A percentile compares a stretch with the other conserved stretches of the same genome.
Evolutionary conservation across 257 asterid species (phyloP).

Genomic region (Nicotiana tabacum): DNA sequence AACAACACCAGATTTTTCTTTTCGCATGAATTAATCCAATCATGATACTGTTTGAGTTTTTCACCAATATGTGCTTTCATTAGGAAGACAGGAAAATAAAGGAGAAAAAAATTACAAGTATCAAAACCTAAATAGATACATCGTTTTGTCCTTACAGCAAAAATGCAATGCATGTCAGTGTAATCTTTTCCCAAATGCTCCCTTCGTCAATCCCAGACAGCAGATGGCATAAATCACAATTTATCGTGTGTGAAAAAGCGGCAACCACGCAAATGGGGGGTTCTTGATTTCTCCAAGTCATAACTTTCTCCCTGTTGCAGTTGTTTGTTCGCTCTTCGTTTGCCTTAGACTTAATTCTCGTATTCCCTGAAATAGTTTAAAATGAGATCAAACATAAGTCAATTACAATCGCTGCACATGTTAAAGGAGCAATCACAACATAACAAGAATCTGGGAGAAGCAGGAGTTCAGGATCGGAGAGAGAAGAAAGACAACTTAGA

Average conservation of each 20-base stretch:
- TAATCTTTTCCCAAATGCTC: background rate
- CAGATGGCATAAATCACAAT: slow-evolving; percentile 2
- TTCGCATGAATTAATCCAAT: slow-evolving; percentile 11
- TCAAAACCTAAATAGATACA: slow-evolving; percentile 26
- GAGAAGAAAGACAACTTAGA: background rate
- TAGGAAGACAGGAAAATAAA: background rate
- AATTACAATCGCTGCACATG: background rate
- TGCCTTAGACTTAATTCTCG: slow-evolving; percentile 28
- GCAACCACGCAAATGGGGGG: slow-evolving; percentile 12
- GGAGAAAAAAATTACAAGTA: background rate
- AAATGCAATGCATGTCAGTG: slow-evolving; percentile 12
- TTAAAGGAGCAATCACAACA: background rate
- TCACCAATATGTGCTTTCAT: slow-evolving; percentile 4
- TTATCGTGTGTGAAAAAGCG: slow-evolving; percentile 9
- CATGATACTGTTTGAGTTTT: slow-evolving; percentile 3
- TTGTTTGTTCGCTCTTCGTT: slow-evolving; percentile 18
- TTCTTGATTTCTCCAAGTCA: slow-evolving; percentile 15
- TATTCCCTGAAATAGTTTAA: slow-evolving; percentile 26
- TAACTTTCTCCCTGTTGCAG: slow-evolving; percentile 15
- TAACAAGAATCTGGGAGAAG: background rate
- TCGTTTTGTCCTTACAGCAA: slow-evolving; percentile 5
- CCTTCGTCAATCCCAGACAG: slow-evolving; percentile 7
- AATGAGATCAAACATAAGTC: background rate
- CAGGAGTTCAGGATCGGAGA: background rate
- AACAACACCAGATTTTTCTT: background rate